phyloP scores from a whole-genome alignment of 768 basidiomycete species.

The Boletus pseudo-olivaceus region DNA sequence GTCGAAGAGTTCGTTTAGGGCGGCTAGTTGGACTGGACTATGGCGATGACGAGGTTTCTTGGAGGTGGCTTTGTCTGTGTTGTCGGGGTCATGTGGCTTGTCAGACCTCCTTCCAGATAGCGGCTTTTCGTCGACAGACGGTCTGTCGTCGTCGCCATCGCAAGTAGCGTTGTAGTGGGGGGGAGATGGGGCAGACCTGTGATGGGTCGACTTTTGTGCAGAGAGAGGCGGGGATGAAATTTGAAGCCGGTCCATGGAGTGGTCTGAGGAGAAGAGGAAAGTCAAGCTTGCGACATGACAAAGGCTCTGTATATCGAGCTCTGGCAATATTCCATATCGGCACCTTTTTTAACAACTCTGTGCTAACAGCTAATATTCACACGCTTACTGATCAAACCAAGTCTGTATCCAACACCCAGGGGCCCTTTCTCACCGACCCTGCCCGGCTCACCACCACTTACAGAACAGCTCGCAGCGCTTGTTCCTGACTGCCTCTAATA shows the following conservation, averaged over 20 bases:
- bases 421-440: neutral
- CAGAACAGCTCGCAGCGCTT: neutral
- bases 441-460: neutral
- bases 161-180: conserved; percentile 3
- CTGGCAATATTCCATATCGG: conserved; percentile 39
- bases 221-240: conserved; percentile 14
- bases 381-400: conserved; percentile 20
- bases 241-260: conserved; percentile 24
- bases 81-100: conserved; percentile 25
- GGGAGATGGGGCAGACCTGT: conserved; percentile 11
- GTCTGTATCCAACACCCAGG: neutral
- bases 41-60: conserved; percentile 84
- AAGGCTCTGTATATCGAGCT: conserved; percentile 39
- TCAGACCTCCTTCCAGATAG: conserved; percentile 17
- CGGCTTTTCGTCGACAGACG: conserved; percentile 24
- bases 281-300: conserved; percentile 37
- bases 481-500: neutral
- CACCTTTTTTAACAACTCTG: conserved; percentile 34
- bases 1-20: conserved; percentile 77
- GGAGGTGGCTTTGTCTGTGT: conserved; percentile 20
- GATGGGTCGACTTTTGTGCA: conserved; percentile 9
- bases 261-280: conserved; percentile 29
- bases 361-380: conserved; percentile 30
- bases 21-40: conserved; percentile 64
- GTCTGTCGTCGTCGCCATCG: conserved; percentile 23